A percentile compares a stretch with the other conserved stretches of the same genome.
Conservation (phyloP, 805 yeast genomes). For the Candida suzukii region DNA sequence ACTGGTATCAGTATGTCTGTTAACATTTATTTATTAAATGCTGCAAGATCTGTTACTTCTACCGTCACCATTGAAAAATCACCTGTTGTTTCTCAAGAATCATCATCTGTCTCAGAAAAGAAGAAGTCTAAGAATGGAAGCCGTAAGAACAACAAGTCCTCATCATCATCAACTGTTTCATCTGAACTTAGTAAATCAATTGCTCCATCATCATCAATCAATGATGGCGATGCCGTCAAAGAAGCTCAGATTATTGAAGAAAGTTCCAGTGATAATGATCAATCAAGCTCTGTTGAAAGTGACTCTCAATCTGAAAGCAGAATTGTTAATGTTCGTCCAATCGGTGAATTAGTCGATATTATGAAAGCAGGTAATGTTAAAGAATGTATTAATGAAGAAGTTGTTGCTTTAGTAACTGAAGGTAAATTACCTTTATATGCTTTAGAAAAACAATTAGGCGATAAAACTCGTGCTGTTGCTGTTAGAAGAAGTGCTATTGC, state of each 20-base stretch:
- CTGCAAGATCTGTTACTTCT: conserved; percentile 45
- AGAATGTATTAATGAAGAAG: conserved; percentile 63
- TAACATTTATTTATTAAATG: conserved; percentile 80
- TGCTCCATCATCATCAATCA: conserved; percentile 1
- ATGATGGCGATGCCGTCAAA: conserved; percentile 22
- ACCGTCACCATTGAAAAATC: too few species aligned
- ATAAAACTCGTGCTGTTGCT: conserved; percentile 86
- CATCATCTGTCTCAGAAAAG: not conserved
- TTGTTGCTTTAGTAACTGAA: conserved; percentile 57
- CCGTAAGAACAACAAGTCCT: not conserved
- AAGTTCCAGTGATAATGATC: conserved; percentile 11
- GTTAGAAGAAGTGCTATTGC: conserved; percentile 94
- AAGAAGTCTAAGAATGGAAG: conserved; percentile 1
- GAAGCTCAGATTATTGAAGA: conserved; percentile 28
- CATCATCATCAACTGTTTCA: not conserved
- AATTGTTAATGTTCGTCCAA: conserved; percentile 29
- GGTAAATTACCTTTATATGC: conserved; percentile 91
- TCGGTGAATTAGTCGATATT: conserved; percentile 56
- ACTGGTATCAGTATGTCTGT: conserved; percentile 71
- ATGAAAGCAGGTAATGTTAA: conserved; percentile 68
- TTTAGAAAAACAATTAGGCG: conserved; percentile 83
- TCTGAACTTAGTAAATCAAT: not conserved
- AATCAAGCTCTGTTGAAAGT: conserved; percentile 25
- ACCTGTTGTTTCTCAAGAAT: not conserved
- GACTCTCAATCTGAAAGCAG: conserved; percentile 14